Evolutionary conservation across 768 basidiomycete genomes (phyloP).

Genomic region (Mycena indigotica): DNA sequence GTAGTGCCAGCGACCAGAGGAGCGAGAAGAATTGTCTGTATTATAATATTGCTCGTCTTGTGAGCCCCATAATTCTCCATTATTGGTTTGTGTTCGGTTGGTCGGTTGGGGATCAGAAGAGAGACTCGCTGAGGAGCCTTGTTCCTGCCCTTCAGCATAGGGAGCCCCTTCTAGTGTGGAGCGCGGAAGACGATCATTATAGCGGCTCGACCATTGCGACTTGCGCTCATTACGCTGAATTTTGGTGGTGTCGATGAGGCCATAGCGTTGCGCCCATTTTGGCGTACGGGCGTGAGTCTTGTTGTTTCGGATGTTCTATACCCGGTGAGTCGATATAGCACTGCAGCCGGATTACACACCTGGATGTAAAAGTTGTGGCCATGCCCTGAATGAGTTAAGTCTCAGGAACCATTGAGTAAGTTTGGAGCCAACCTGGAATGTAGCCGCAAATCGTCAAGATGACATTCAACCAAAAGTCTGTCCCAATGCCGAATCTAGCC

Average conservation of each 20-base stretch:
- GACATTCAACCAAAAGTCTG: conserved; percentile 90
- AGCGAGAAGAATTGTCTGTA: conserved; percentile 39
- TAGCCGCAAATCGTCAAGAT: conserved; percentile 90
- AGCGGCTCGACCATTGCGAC: conserved; percentile 86
- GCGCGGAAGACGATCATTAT: conserved; percentile 75
- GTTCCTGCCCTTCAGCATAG: conserved; percentile 80
- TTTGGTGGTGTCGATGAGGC: conserved; percentile 80
- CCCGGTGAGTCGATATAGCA: conserved; percentile 1
- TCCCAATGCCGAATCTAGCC: conserved; percentile 87
- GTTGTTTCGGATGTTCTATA: conserved; percentile 94
- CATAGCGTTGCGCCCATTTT: conserved; percentile 91
- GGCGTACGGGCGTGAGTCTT: conserved; percentile 91
- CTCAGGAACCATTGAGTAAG: conserved; percentile 3
- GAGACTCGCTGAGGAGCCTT: conserved; percentile 44
- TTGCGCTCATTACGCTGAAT: conserved; percentile 77
- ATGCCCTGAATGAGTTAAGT: conserved; percentile 57
- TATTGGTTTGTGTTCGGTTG: conserved; percentile 42
- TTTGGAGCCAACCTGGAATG: conserved; percentile 64
- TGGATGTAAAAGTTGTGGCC: conserved; percentile 93
- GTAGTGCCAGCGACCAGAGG: conserved; percentile 77
- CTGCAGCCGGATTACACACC: conserved; percentile 37
- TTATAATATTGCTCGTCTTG: conserved; percentile 80
- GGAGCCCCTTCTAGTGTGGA: conserved; percentile 72
- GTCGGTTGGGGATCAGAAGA: conserved; percentile 35
- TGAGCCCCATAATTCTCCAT: conserved; percentile 69